These are phyloP conservation scores for Zea mays DNA, from an alignment of 176 grass and related monocot species.

Conservation along the genomic window Zm-B73-REFERENCE-NAM-5.0 NC_050105.1:129879501-129880000, in stretches of 20 bases:
- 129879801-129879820: no score
- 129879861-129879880: conserved; percentile 13
- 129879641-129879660: conserved; percentile 9
- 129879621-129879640: not conserved
- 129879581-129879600: not conserved
- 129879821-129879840: no score
- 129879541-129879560: no score
- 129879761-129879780: not conserved
- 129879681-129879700: conserved; percentile 30
- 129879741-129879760: conserved; percentile 11
- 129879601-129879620: not conserved
- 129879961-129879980: not conserved
- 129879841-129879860: not conserved
- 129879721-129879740: conserved; percentile 41
- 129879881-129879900: conserved; percentile 16
- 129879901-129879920: conserved; percentile 33
- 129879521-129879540: not conserved
- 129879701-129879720: not conserved
- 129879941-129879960: not conserved
- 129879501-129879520: not conserved
- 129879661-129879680: conserved; percentile 42
- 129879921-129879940: conserved; percentile 13
- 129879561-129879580: no score
- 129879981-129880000: conserved; percentile 1
- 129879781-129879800: no score